Base-by-base conservation (phyloP, 257 asterid species). In the Coffea canephora region DNA sequence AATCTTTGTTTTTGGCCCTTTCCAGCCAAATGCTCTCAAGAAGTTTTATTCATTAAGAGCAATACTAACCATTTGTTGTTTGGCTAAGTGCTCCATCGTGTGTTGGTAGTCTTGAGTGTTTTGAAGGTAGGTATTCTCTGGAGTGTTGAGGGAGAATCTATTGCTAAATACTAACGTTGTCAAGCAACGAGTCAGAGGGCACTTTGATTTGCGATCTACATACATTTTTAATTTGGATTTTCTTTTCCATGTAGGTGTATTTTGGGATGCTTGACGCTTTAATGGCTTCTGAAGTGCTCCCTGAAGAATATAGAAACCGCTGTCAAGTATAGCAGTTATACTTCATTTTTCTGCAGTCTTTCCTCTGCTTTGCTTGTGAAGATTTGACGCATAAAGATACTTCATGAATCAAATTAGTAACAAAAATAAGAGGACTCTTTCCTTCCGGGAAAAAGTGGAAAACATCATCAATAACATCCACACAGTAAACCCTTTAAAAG, bases 241-340 rank as follows among this genome's bases (percentile, higher is more conserved):
- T 13, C 21, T 61, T 74, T 48, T 77, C 77, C 48, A 74, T 81
- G 69, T 65, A 92, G 98, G 98, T 95, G 61, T 95, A 95, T 89
- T 95, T 95, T 64, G 96, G 97, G 75, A 95, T 95, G 98, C 97
- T 95, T 69, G 98, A 95, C 61, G 99, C 97, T 73, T 84, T 95
- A 83, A 95, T 95, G 98, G 92, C 90, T 79, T 93, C 95, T 23
- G 98, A 95, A 90, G 91, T 84, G 62, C 96, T 95, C 59, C 98
- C 98, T 5, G 99, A 95, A 86, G 99, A 95, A 79, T 95, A 87
- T 71, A 95, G 97, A 84, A 80, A 86, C 85, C 91, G 92, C 5
- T 88, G 94, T 86, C 98, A 93, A 82, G 99, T 91, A 86, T 83
- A 68, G 10, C 25, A 4, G 83, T 59, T 50, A 15, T 41, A 57